phyloP scores from a whole-genome alignment of 176 grass and related monocot species.

The Bromus sterilis region DNA sequence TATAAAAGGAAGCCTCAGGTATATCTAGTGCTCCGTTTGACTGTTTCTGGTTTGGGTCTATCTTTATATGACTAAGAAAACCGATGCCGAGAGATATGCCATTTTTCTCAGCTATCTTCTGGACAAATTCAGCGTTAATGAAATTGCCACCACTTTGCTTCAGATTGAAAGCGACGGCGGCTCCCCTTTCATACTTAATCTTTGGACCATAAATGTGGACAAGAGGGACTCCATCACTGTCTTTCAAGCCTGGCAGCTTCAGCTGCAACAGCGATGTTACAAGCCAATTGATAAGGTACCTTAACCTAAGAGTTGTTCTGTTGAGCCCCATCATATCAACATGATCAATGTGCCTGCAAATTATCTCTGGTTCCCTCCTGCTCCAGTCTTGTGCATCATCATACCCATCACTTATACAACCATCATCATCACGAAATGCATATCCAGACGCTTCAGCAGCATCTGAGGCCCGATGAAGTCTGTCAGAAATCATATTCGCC shows the following conservation, averaged over 20 bases:
- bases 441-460: constrained; percentile 63
- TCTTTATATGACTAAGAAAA: constrained; percentile 90
- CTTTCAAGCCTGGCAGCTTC: constrained; percentile 45
- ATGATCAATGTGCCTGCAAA: constrained; percentile 98
- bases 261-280: constrained; percentile 90
- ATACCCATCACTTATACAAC: constrained; percentile 53
- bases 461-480: constrained; percentile 48
- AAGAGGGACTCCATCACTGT: constrained; percentile 44
- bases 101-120: constrained; percentile 93
- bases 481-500: constrained; percentile 49
- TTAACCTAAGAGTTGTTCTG: constrained; percentile 82
- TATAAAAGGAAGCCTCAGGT: constrained; percentile 47
- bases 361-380: constrained; percentile 87
- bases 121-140: constrained; percentile 84
- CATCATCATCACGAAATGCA: constrained; percentile 44
- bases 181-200: constrained; percentile 99
- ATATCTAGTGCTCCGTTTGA: constrained; percentile 43
- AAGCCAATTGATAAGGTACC: constrained; percentile 97
- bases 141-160: constrained; percentile 58
- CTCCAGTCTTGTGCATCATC: constrained; percentile 77
- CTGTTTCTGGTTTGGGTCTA: constrained; percentile 49
- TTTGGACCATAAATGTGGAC: constrained; percentile 95
- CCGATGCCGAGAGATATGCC: constrained; percentile 87
- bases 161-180: constrained; percentile 94
- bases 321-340: constrained; percentile 94